Evolutionary conservation across 306 rosid species (phyloP), one percentile per base, ranked within the genome.

Genomic region (Malus asiatica): DNA sequence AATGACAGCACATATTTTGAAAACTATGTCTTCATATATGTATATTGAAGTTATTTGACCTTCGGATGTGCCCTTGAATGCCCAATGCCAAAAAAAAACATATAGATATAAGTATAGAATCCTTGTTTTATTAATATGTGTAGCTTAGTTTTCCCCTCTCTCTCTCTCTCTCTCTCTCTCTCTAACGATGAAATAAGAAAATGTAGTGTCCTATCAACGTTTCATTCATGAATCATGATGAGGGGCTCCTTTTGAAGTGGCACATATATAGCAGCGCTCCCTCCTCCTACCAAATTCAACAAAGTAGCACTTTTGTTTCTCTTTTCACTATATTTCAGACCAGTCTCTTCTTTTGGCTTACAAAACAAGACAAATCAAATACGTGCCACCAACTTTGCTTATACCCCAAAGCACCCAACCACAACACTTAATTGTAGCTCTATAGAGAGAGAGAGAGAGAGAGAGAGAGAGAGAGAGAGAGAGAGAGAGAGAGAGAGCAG

Each of bases 381-480:
- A 69, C 74, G 71, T 83, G 88, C 89, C 87, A 89, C 92, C 83
- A 87, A 86, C 96, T 93, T 95, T 95, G 98, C 97, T 95, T 95
- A 88, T 90, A 78, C 83, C 88, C 83, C 93, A 95, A 92, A 95
- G 96, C 92, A 90, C 86, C 95, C 89, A 93, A 91, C 94, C 85
- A 88, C 79, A 87, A 82, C 89, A 89, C 92, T 87, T 87, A 83
- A 86, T 86, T 86, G 71, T 70, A 71, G 48, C 79, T 69, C 75
- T 51, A 77, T 73, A 83, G 60, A 72, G 52, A 78, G 62, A 69
- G 52, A 69, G 52, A 75, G 77, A 23, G 23, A 23, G 23, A 83
- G 60, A 72, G 52, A 78, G 62, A 69, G 52, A 70, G 38, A 71
- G 71, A 30, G 40, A 35, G 40, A 35, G 40, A 74, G 76, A 68